These are phyloP conservation scores for Auricularia sp. DNA, from an alignment of 768 basidiomycete genomes.

Conservation along the genomic window DNA sequence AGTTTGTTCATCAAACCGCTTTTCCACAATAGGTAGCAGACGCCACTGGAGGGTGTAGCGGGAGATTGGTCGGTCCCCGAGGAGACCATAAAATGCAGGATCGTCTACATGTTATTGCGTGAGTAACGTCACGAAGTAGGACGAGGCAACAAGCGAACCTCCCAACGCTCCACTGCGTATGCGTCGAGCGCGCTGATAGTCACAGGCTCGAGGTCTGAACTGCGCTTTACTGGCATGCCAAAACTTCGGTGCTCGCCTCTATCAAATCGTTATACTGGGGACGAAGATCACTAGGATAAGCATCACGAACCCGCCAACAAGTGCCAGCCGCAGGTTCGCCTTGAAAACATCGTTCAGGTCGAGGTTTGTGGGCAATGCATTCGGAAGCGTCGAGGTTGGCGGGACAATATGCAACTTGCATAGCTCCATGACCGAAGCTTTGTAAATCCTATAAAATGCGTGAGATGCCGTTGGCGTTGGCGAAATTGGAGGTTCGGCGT, in stretches of 20 bases:
- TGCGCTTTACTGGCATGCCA: constrained; percentile 50
- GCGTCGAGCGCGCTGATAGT: constrained; percentile 58
- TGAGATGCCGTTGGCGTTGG: background rate
- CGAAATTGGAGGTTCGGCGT: constrained; percentile 15
- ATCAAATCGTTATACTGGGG: constrained; percentile 2
- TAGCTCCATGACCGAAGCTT: constrained; percentile 54
- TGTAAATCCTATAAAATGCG: constrained; percentile 49
- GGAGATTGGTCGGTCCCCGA: constrained; percentile 72
- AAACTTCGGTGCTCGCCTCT: constrained; percentile 77
- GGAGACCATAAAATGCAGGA: constrained; percentile 96
- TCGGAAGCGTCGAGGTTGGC: constrained; percentile 47
- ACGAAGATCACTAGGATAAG: background rate
- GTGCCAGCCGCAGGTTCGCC: constrained; percentile 66
- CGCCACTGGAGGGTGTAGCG: constrained; percentile 69
- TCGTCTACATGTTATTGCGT: constrained; percentile 48
- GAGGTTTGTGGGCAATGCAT: constrained; percentile 9
- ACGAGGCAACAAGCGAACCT: constrained; percentile 35
- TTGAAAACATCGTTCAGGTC: constrained; percentile 65
- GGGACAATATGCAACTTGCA: constrained; percentile 61
- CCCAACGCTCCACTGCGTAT: constrained; percentile 84
- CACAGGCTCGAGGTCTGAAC: constrained; percentile 42
- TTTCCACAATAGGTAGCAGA: constrained; percentile 70
- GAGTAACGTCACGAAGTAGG: constrained; percentile 9
- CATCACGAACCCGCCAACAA: constrained; percentile 70
- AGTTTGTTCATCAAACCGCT: constrained; percentile 69